Evolutionary conservation across 2,329 filamentous ascomycete species (phyloP).

Genomic region (Trichoderma atrobrunneum): DNA sequence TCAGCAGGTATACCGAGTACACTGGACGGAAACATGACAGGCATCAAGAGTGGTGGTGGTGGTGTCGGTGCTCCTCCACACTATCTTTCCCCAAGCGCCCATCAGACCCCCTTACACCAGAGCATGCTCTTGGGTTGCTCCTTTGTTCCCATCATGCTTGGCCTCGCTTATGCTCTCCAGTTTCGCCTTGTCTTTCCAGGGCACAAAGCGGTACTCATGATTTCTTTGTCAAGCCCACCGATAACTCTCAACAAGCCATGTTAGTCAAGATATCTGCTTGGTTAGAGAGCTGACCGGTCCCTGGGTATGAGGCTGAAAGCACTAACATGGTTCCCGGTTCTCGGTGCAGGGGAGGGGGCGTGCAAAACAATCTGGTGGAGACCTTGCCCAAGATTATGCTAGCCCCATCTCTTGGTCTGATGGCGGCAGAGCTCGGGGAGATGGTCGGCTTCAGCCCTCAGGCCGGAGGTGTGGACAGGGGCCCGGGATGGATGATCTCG

Average conservation of each 20-base stretch:
- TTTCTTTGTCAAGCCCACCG: not conserved
- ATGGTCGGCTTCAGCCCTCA: not conserved
- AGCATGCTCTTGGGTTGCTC: not conserved
- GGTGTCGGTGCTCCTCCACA: not conserved
- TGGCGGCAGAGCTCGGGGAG: not conserved
- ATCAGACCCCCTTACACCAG: not conserved
- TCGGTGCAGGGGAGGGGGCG: not conserved
- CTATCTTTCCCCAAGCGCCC: not conserved
- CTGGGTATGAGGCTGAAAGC: constrained; percentile 7
- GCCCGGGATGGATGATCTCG: not conserved
- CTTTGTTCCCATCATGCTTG: not conserved
- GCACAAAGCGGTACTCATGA: not conserved
- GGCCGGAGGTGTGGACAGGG: not conserved
- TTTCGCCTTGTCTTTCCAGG: not conserved
- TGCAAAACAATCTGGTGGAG: not conserved
- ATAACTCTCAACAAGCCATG: not conserved
- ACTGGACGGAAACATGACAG: not conserved
- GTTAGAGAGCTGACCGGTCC: not conserved
- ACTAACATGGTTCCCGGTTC: not conserved
- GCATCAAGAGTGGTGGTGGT: not conserved
- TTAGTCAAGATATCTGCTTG: not conserved
- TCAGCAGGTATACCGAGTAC: not conserved
- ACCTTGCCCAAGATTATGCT: not conserved
- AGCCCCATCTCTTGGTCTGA: not conserved
- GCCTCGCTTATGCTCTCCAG: not conserved